Evolutionary conservation across 306 rosid species (phyloP), one percentile per base, ranked within the genome.

Genomic region (Purshia tridentata): DNA sequence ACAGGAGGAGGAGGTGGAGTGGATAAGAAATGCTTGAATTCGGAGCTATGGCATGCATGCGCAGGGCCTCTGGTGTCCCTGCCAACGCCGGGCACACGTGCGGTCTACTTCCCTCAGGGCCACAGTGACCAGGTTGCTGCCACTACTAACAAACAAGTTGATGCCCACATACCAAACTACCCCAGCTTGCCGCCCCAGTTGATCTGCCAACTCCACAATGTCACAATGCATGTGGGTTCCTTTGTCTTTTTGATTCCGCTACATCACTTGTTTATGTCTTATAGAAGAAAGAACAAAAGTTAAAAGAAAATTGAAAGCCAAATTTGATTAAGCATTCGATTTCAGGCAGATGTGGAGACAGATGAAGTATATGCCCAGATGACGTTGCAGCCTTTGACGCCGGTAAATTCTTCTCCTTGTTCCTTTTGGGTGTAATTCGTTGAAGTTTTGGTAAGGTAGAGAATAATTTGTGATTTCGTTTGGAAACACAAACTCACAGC

Each of bases 1-100:
- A 9, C 60, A 63, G 62, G 54, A 19, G 72, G 18, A 8, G 58
- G 59, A 29, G 73, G 45, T 9, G 91, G 86, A 78, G 90, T 78
- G 60, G 96, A 90, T 78, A 88, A 90, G 86, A 90, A 90, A 72
- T 88, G 91, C 81, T 80, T 90, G 88, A 90, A 90, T 83, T 90
- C 96, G 74, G 96, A 92, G 93, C 89, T 92, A 64, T 92, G 98
- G 98, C 98, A 92, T 88, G 98, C 98, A 67, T 92, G 98, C 47
- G 96, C 96, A 59, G 96, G 96, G 64, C 96, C 96, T 44, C 82
- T 90, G 65, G 96, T 90, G 61, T 88, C 90, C 72, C 91, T 90
- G 67, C 96, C 96, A 42, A 84, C 84, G 40, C 78, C 88, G 51
- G 93, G 90, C 55, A 84, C 91, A 76, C 88, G 93, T 48, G 96